phyloP scores from a whole-genome alignment of 441 rosid species.

The Bruguiera hainesii region DNA sequence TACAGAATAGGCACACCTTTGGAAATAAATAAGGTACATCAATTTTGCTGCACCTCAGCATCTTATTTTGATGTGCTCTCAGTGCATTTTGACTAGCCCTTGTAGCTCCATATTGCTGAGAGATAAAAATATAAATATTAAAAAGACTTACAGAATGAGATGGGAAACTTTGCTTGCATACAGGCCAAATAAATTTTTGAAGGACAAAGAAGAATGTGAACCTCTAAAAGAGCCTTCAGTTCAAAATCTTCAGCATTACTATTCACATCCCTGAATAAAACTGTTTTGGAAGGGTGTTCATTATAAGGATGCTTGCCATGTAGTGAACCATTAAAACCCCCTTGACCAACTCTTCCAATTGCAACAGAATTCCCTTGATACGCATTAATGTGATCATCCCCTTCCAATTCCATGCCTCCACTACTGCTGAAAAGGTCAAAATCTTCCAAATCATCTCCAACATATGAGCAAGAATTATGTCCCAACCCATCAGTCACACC shows the following conservation, averaged over 20 bases:
- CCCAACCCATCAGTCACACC: slow-evolving; percentile 56
- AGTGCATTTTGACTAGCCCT: slow-evolving; percentile 55
- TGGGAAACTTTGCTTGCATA: not conserved
- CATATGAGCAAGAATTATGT: slow-evolving; percentile 18
- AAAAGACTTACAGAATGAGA: slow-evolving; percentile 11
- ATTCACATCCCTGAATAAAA: slow-evolving; percentile 60
- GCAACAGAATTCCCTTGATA: slow-evolving; percentile 30
- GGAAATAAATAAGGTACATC: slow-evolving; percentile 58
- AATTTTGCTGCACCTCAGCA: slow-evolving; percentile 43
- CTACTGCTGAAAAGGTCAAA: slow-evolving; percentile 64
- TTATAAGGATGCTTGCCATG: slow-evolving; percentile 44
- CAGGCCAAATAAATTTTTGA: slow-evolving; percentile 9
- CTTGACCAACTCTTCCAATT: slow-evolving; percentile 23
- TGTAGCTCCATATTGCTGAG: slow-evolving; percentile 55
- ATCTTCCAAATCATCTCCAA: slow-evolving; percentile 51
- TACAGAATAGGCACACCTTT: slow-evolving; percentile 30
- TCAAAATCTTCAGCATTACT: slow-evolving; percentile 62
- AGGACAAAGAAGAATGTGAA: slow-evolving; percentile 13
- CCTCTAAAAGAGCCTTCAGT: slow-evolving; percentile 55
- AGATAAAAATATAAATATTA: slow-evolving; percentile 14
- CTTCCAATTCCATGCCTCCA: slow-evolving; percentile 79
- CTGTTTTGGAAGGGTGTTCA: slow-evolving; percentile 57
- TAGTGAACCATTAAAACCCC: slow-evolving; percentile 30
- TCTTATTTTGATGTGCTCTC: slow-evolving; percentile 51
- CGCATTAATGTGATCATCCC: slow-evolving; percentile 27